Percentiles rank a stretch among this genome's conserved stretches.
Evolutionary conservation across 306 rosid species (phyloP).

Genomic region (Carpinus fangiana): DNA sequence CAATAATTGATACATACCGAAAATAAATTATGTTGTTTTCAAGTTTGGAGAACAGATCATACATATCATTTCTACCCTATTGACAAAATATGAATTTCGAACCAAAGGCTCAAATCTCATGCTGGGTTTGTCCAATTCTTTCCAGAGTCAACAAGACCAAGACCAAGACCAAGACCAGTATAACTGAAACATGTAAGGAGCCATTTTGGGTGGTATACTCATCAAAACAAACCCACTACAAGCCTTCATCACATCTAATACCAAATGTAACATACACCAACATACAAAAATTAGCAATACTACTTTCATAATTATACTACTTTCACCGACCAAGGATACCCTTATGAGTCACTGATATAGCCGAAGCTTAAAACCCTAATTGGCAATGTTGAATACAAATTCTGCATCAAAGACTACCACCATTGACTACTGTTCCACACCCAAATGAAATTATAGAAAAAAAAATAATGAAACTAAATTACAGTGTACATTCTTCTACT

Average conservation of each 20-base stretch:
- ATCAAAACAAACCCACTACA: not conserved
- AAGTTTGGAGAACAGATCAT: no score
- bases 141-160: not conserved
- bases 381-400: slow-evolving; percentile 1
- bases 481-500: slow-evolving; percentile 34
- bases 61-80: not conserved
- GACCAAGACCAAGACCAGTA: not conserved
- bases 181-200: not conserved
- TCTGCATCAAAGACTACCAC: not conserved
- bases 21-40: no score
- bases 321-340: not conserved
- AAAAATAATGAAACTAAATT: slow-evolving; percentile 1
- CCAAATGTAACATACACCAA: not conserved
- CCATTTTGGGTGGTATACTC: not conserved
- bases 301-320: not conserved
- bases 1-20: not conserved
- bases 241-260: not conserved
- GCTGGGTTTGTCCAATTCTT: not conserved
- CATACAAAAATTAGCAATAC: not conserved
- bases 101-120: not conserved
- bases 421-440: slow-evolving; percentile 7
- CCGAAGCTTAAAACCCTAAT: not conserved
- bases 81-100: not conserved
- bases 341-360: not conserved
- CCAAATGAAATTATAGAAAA: not conserved